These are phyloP conservation scores for Claviceps paspali DNA, from an alignment of 2,329 filamentous ascomycete species.

Conservation along the genomic window DNA sequence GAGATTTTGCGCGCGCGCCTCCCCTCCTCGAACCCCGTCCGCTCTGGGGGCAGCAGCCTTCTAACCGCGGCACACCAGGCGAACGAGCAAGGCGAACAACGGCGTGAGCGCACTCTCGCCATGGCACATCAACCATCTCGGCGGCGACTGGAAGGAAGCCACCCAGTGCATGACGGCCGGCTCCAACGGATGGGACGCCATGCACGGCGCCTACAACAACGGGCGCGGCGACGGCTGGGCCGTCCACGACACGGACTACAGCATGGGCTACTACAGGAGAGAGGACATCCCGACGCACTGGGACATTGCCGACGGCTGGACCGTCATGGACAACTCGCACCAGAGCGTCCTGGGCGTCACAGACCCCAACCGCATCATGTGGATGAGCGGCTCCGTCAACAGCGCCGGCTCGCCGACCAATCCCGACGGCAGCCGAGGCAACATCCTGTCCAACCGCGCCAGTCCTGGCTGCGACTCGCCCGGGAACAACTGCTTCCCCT, in stretches of 20 bases:
- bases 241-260: conserved; percentile 8
- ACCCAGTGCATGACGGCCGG: conserved; percentile 38
- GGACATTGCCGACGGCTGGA: conserved; percentile 39
- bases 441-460: conserved; percentile 17
- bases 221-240: conserved; percentile 37
- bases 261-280: conserved; percentile 32
- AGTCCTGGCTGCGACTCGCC: conserved; percentile 22
- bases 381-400: conserved; percentile 29
- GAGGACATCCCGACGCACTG: conserved; percentile 37
- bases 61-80: background rate
- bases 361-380: conserved; percentile 29
- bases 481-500: conserved; percentile 32
- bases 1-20: conserved; percentile 11
- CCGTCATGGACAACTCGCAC: conserved; percentile 12
- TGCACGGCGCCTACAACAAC: conserved; percentile 33
- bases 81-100: conserved; percentile 11
- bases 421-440: conserved; percentile 24
- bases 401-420: conserved; percentile 23
- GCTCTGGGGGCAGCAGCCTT: background rate
- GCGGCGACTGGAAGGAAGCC: conserved; percentile 28
- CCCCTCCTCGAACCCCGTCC: background rate
- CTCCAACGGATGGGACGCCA: conserved; percentile 33
- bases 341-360: conserved; percentile 16
- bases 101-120: conserved; percentile 32
- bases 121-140: conserved; percentile 33